These are phyloP conservation scores for Metschnikowia rubicola DNA, from an alignment of 805 yeast species.

Conservation along the genomic window DNA sequence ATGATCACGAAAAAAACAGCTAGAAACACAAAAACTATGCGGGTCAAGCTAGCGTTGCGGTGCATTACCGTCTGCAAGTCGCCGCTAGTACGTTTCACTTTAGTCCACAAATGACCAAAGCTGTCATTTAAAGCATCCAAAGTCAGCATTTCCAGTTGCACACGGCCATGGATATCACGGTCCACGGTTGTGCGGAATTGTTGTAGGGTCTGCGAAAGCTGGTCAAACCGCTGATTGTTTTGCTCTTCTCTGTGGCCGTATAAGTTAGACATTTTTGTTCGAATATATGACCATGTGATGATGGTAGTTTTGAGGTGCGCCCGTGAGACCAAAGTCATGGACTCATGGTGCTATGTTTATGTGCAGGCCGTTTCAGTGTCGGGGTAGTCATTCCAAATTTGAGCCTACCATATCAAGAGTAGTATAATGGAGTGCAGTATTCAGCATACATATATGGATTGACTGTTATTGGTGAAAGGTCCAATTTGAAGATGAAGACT, in stretches of 20 bases:
- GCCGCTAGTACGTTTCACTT: slow-evolving; percentile 39
- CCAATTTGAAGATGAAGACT: no score
- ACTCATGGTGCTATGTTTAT: no score
- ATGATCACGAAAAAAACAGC: slow-evolving; percentile 34
- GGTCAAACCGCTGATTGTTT: slow-evolving; percentile 41
- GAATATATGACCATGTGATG: no score
- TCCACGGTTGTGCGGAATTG: slow-evolving; percentile 42
- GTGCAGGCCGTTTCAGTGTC: no score
- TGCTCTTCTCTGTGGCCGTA: slow-evolving; percentile 42
- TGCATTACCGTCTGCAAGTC: slow-evolving; percentile 39
- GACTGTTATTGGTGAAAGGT: no score
- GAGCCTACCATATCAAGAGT: no score
- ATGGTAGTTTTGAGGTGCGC: no score
- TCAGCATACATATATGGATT: no score
- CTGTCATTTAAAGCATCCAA: slow-evolving; percentile 38
- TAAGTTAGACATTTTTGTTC: slow-evolving; percentile 17
- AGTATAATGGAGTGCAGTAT: no score
- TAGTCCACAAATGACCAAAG: slow-evolving; percentile 35
- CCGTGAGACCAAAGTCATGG: no score
- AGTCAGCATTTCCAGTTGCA: slow-evolving; percentile 39
- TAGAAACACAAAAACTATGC: slow-evolving; percentile 35
- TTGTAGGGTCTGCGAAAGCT: slow-evolving; percentile 39
- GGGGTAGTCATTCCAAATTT: no score
- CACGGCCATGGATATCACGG: slow-evolving; percentile 39
- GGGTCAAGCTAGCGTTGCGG: slow-evolving; percentile 39